Evolutionary conservation across 2,329 filamentous ascomycete genomes (phyloP), one percentile per base, ranked within the genome.

Genomic region (Microdochium trichocladiopsis): DNA sequence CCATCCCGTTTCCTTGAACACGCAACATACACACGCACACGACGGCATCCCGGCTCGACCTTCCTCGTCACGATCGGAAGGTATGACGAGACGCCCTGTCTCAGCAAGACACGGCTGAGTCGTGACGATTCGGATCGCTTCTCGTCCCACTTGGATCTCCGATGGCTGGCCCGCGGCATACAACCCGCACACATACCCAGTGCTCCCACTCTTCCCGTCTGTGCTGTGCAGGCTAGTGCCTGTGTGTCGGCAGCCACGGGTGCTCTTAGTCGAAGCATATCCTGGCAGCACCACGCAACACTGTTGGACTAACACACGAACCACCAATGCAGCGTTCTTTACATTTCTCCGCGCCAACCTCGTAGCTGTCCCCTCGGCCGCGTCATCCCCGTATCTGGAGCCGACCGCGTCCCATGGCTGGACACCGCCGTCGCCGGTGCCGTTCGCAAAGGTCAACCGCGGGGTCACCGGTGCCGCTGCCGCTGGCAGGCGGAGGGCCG

Each of bases 321-420:
- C 6, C n/a, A n/a, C 50, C 36, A 48, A 24, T 47, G 55, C 68
- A 94, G 89, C 88, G 24, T 94, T 94, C 74, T 87, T 94, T 69
- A 87, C 84, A 52, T 93, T 90, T 60, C 78, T 94, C 16, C 84
- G 88, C 59, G 87, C 87, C 57, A 94, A 94, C 64, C 80, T 94
- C 52, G 84, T 86, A 60, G 83, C 93, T 53, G 78, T 76, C 50
- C 73, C 75, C 47, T 83, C 76, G 56, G 72, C 82, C 52, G 70
- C 86, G 57, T 80, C 84, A 47, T 88, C 87, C 23, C 85, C 86
- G 21, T 77, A 80, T 61, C 72, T 85, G 64, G 72, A 79, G 68
- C 75, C 85, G 58, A 69, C 75, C 53, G 68, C 75, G 60, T 69
- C 70, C 18, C 67, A 68, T 48, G 57, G 61, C 41, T 63, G 69